Percentiles rank a stretch among this genome's conserved stretches.
phyloP scores from a whole-genome alignment of 2,329 filamentous ascomycete species.

The Fusarium chlamydosporum region DNA sequence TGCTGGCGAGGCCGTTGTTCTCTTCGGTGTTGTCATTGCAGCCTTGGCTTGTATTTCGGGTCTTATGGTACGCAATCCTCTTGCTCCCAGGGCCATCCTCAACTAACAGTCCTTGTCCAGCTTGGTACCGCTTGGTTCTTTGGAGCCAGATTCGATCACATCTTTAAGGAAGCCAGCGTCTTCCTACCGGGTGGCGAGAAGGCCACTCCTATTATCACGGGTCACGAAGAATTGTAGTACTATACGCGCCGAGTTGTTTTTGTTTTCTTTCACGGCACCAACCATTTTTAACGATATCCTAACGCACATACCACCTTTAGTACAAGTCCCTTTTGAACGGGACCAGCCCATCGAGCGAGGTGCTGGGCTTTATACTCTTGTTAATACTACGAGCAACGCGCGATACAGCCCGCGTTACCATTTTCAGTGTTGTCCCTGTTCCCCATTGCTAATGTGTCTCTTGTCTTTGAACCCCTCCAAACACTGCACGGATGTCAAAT shows the following conservation, averaged over 20 bases:
- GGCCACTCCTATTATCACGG: constrained; percentile 48
- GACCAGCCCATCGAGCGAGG: constrained; percentile 26
- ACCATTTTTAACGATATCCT: constrained; percentile 51
- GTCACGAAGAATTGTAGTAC: constrained; percentile 57
- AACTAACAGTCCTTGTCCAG: constrained; percentile 61
- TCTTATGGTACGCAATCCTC: constrained; percentile 77
- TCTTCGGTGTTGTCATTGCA: constrained; percentile 75
- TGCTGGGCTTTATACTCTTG: constrained; percentile 45
- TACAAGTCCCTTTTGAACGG: constrained; percentile 31
- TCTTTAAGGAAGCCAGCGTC: constrained; percentile 50
- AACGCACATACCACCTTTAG: constrained; percentile 48
- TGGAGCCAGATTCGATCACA: constrained; percentile 82
- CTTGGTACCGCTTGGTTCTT: constrained; percentile 82
- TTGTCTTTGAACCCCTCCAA: neutral
- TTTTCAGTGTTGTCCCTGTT: constrained; percentile 32
- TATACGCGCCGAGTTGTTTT: constrained; percentile 32
- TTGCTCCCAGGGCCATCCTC: neutral
- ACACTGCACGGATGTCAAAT: constrained; percentile 99
- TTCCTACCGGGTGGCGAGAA: constrained; percentile 45
- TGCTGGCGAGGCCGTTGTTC: constrained; percentile 72
- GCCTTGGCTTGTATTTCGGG: constrained; percentile 79
- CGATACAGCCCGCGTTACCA: constrained; percentile 37
- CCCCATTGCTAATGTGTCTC: constrained; percentile 6
- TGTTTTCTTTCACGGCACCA: constrained; percentile 39
- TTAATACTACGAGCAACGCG: constrained; percentile 48